phyloP scores from a whole-genome alignment of 805 yeast genomes.

The Yamadazyma akitaensis region DNA sequence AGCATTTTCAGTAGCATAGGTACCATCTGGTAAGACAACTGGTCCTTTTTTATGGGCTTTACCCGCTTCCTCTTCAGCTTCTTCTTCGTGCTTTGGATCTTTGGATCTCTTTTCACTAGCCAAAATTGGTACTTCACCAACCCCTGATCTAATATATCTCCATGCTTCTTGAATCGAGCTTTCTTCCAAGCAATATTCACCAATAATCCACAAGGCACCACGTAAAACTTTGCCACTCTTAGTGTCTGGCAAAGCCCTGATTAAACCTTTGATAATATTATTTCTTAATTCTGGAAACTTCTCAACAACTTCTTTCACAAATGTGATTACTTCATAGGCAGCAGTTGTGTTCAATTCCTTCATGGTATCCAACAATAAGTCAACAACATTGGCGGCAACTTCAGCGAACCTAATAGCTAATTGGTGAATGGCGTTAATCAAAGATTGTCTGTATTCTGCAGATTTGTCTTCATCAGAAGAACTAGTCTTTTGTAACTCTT shows the following conservation, averaged over 20 bases:
- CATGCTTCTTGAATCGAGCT: slow-evolving; percentile 76
- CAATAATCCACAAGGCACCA: slow-evolving; percentile 93
- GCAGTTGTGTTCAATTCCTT: slow-evolving; percentile 80
- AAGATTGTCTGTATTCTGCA: slow-evolving; percentile 80
- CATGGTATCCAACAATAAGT: slow-evolving; percentile 78
- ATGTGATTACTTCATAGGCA: slow-evolving; percentile 85
- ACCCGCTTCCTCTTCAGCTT: slow-evolving; percentile 23
- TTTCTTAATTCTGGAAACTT: slow-evolving; percentile 78
- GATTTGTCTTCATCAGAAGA: slow-evolving; percentile 73
- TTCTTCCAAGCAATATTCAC: slow-evolving; percentile 81
- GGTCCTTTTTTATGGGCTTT: slow-evolving; percentile 51
- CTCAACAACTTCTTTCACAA: slow-evolving; percentile 92
- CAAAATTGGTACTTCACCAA: slow-evolving; percentile 90
- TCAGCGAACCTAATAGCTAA: slow-evolving; percentile 86
- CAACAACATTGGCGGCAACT: slow-evolving; percentile 89
- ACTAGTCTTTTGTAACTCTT: slow-evolving; percentile 78
- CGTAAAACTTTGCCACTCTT: slow-evolving; percentile 89
- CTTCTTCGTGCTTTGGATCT: slow-evolving; percentile 20
- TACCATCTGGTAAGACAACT: slow-evolving; percentile 94
- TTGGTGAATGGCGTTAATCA: slow-evolving; percentile 83
- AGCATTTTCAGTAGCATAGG: slow-evolving; percentile 94
- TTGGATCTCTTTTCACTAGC: slow-evolving; percentile 57
- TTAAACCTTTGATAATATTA: slow-evolving; percentile 59
- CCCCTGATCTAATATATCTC: slow-evolving; percentile 75
- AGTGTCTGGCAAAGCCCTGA: slow-evolving; percentile 58